phyloP scores from a whole-genome alignment of 768 basidiomycete species.

The Leucosporidium scottii region DNA sequence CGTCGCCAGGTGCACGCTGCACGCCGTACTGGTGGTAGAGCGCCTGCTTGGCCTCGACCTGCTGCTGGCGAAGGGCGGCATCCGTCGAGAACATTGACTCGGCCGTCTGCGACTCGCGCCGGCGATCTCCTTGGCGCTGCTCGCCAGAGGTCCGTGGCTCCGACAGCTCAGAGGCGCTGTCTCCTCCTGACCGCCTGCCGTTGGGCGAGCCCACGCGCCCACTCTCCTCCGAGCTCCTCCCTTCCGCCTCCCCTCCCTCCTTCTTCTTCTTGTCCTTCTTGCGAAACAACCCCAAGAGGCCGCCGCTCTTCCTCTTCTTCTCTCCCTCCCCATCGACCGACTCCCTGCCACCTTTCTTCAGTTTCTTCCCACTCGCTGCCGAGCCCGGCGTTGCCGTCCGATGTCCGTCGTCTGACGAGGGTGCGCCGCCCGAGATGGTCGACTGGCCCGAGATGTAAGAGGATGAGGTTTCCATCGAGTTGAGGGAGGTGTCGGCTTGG shows the following conservation, averaged over 20 bases:
- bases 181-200: conserved; percentile 28
- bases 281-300: conserved; percentile 72
- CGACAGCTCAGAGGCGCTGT: conserved; percentile 5
- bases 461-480: conserved; percentile 15
- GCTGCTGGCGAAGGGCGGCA: conserved; percentile 35
- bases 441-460: neutral
- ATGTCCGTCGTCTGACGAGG: conserved; percentile 2
- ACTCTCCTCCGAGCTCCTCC: conserved; percentile 32
- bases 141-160: neutral
- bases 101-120: conserved; percentile 27
- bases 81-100: conserved; percentile 35
- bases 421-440: neutral
- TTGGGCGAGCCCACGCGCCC: conserved; percentile 26
- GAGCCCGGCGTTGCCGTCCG: neutral
- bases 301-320: conserved; percentile 44
- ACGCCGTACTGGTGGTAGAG: conserved; percentile 38
- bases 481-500: conserved; percentile 14
- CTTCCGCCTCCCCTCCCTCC: conserved; percentile 44
- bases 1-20: conserved; percentile 34
- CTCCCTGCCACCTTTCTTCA: neutral
- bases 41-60: conserved; percentile 38
- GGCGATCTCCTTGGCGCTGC: conserved; percentile 3
- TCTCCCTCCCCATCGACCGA: neutral
- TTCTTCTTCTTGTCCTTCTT: conserved; percentile 66
- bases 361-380: neutral